Evolutionary conservation across 148 eudicot genomes (phyloP), one percentile per base, ranked within the genome.

Genomic region (Gaultheria prostrata): DNA sequence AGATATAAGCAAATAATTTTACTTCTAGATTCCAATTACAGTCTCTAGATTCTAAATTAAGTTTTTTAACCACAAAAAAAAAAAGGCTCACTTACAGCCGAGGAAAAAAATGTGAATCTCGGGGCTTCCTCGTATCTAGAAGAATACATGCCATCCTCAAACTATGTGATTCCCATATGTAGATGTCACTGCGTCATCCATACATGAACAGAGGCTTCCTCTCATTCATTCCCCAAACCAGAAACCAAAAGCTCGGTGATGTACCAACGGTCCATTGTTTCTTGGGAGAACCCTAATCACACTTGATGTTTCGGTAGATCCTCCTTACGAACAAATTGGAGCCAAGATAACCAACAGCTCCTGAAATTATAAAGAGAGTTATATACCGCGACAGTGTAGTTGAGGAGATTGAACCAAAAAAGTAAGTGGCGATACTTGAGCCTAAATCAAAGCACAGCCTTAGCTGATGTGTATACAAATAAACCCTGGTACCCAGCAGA

Each of bases 281-380:
- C 45, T 53, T 8, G 15, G 49, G 39, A 85, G n/a, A 80, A 57
- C 75, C 80, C 84, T 87, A 89, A 74, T 89, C 91, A 61, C 91
- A 89, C 84, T 89, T 89, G 86, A 87, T 87, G 81, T 89, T 89
- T 70, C 86, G 83, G 82, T 89, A 89, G 75, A 89, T 89, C 77
- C 90, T 86, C 65, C 87, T 85, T 74, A 89, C 89, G 24, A 89
- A 89, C 79, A 89, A 86, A 82, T 89, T 89, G 12, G 91, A 89
- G 54, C 91, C 89, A 79, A 89, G 53, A 50, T 83, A 85, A 53
- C 91, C 91, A 81, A 89, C 89, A 72, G 91, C 91, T 72, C 91
- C 91, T 89, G 86, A 54, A 85, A 75, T 21, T 33, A 56, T 3
- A 20, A 5, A 21, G 43, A 46, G 28, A 46, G 18, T n/a, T n/a